Evolutionary conservation across 2,329 filamentous ascomycete species (phyloP), one percentile per base, ranked within the genome.

Genomic region (Botryosphaeria agaves): DNA sequence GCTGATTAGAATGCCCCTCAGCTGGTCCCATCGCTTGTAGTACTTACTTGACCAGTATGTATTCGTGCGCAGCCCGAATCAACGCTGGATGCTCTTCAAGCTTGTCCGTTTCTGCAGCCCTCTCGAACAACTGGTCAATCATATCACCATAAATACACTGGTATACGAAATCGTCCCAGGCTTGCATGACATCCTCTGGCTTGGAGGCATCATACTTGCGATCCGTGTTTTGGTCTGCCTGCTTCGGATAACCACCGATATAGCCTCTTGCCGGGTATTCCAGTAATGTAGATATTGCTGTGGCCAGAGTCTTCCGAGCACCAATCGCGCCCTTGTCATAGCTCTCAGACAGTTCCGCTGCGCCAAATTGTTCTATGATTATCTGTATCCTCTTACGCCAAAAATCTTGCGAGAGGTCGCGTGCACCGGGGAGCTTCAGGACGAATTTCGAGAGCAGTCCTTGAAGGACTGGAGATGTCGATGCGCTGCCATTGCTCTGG

Each of bases 271-370:
- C 71, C 8, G 79, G 56, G 44, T 74, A 72, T 52, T 84, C 80
- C 32, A 81, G 61, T 33, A 85, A 51, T 5, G 71, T 69, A 20
- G 76, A 76, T 7, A 73, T 64, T 0, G 75, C 78, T 5, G 80
- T 82, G 0, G 79, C 70, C 29, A 87, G 53, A 14, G 76, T 79
- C 55, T 83, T 84, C 30, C 80, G 63, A 35, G 74, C 72, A 1
- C 80, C 80, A 39, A 87, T 54, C 0, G 71, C 63, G 9, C 76
- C 79, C 51, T 83, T 83, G 48, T 87, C 80, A 44, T 84, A 87
- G 47, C 76, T 83, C 49, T 87, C 80, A 1, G 76, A 83, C 18
- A 87, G 57, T 30, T 81, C 71, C 2, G 72, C 76, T 18, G 72
- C 64, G 6, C 65, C 72, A 32, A 87, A 56, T 42, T 70, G 62